These are phyloP conservation scores for Xylariaceae sp. DNA, from an alignment of 2,329 filamentous ascomycete species.

Conservation along the genomic window DNA sequence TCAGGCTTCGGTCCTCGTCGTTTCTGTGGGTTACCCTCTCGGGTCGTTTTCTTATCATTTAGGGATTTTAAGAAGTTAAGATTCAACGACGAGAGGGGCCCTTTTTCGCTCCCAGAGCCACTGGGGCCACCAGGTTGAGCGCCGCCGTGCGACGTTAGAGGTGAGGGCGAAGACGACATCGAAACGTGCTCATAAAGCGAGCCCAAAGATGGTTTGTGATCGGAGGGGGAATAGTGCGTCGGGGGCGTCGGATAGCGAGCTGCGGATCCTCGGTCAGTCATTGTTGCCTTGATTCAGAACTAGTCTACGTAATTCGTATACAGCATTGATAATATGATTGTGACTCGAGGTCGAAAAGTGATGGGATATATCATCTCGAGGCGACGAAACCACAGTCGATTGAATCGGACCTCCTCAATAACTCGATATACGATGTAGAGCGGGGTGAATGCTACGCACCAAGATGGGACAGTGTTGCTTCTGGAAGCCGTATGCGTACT, in stretches of 20 bases:
- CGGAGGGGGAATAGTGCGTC: conserved; percentile 37
- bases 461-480: background rate
- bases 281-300: conserved; percentile 31
- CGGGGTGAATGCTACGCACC: background rate
- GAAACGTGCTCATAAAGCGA: conserved; percentile 40
- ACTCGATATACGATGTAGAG: background rate
- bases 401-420: background rate
- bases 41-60: conserved; percentile 74
- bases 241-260: conserved; percentile 43
- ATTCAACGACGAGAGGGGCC: conserved; percentile 51
- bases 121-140: conserved; percentile 22
- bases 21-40: conserved; percentile 86
- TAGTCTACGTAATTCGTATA: too few relatives aligned
- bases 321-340: conserved; percentile 2
- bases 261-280: conserved; percentile 42
- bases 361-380: background rate
- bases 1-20: conserved; percentile 93
- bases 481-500: background rate
- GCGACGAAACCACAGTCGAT: background rate
- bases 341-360: conserved; percentile 9
- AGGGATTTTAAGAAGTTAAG: conserved; percentile 68
- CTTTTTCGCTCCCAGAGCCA: conserved; percentile 31
- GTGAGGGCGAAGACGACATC: conserved; percentile 54
- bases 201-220: conserved; percentile 36
- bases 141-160: conserved; percentile 18